These are phyloP conservation scores for Dactylellina drechsleri DNA, from an alignment of 2,329 filamentous ascomycete species.

Conservation along the genomic window DNA sequence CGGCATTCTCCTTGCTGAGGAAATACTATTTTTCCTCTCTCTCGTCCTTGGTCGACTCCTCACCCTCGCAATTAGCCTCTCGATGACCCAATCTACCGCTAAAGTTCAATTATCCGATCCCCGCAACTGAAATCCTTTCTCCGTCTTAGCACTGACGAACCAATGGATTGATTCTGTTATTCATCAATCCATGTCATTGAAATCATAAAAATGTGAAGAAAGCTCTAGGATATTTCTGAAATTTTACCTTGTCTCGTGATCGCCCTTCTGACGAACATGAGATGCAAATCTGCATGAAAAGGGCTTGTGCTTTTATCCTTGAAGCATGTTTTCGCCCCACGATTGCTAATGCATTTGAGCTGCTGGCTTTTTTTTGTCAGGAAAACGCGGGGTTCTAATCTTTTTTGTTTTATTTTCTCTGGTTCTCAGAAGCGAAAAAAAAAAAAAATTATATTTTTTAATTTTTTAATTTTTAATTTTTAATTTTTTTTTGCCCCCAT, in stretches of 20 bases:
- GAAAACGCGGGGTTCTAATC: slow-evolving; percentile 40
- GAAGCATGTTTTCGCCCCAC: slow-evolving; percentile 16
- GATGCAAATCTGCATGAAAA: slow-evolving; percentile 34
- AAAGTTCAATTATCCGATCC: slow-evolving; percentile 51
- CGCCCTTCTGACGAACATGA: slow-evolving; percentile 41
- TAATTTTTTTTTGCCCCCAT: slow-evolving; percentile 25
- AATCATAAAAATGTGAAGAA: slow-evolving; percentile 41
- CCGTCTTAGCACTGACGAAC: slow-evolving; percentile 17
- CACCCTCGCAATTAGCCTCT: slow-evolving; percentile 38
- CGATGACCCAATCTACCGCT: slow-evolving; percentile 29
- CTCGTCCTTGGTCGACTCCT: slow-evolving; percentile 9
- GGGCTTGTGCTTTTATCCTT: slow-evolving; percentile 33
- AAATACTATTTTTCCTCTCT: slow-evolving; percentile 1
- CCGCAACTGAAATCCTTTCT: slow-evolving; percentile 30
- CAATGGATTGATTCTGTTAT: slow-evolving; percentile 52
- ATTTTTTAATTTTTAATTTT: not conserved
- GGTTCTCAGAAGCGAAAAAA: slow-evolving; percentile 27
- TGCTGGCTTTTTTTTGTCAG: not conserved
- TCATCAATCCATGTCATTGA: slow-evolving; percentile 48
- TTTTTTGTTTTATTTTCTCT: slow-evolving; percentile 21
- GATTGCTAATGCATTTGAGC: not conserved
- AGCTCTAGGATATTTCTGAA: slow-evolving; percentile 9
- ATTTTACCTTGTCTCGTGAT: slow-evolving; percentile 51
- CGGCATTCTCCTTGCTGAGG: slow-evolving; percentile 5
- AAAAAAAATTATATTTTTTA: too few relatives aligned